Evolutionary conservation across 495 filamentous ascomycete species (phyloP).

Genomic region (Chaetomium tenue): DNA sequence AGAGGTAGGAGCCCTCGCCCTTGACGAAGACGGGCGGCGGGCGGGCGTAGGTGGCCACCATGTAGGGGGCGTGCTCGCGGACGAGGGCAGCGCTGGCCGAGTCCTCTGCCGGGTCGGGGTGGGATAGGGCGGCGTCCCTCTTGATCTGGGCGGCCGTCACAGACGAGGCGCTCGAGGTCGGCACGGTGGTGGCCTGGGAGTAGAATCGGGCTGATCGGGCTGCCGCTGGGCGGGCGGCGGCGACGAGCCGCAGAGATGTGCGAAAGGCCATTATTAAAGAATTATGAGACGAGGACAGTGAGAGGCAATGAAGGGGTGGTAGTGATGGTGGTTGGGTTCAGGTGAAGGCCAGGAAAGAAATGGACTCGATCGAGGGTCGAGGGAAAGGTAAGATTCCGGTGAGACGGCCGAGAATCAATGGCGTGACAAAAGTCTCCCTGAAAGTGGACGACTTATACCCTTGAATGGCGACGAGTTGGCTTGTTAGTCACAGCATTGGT

Average conservation of each 20-base stretch:
- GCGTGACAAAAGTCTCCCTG: no score
- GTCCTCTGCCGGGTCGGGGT: constrained; percentile 74
- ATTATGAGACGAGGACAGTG: no score
- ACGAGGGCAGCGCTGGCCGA: constrained; percentile 74
- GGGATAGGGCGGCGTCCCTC: constrained; percentile 64
- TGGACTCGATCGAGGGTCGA: no score
- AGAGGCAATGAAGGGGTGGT: no score
- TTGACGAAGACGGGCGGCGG: constrained; percentile 87
- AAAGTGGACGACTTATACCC: no score
- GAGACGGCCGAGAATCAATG: no score
- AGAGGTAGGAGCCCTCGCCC: constrained; percentile 81
- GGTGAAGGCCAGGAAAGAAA: no score
- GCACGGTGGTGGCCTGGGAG: constrained; percentile 31
- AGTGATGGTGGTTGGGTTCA: no score
- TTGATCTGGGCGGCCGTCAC: constrained; percentile 36
- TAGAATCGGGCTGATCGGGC: constrained; percentile 30
- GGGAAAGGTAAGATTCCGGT: no score
- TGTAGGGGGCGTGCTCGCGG: constrained; percentile 70
- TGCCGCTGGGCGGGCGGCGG: constrained; percentile 17
- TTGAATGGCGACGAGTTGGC: no score
- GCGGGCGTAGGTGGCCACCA: constrained; percentile 93
- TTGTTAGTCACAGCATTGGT: constrained; percentile 5
- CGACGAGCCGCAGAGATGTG: constrained; percentile 32
- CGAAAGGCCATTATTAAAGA: constrained; percentile 33
- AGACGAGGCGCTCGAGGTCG: constrained; percentile 29